These are phyloP conservation scores for Tricholoma furcatifolium DNA, from an alignment of 768 basidiomycete species.

Conservation along the genomic window DNA sequence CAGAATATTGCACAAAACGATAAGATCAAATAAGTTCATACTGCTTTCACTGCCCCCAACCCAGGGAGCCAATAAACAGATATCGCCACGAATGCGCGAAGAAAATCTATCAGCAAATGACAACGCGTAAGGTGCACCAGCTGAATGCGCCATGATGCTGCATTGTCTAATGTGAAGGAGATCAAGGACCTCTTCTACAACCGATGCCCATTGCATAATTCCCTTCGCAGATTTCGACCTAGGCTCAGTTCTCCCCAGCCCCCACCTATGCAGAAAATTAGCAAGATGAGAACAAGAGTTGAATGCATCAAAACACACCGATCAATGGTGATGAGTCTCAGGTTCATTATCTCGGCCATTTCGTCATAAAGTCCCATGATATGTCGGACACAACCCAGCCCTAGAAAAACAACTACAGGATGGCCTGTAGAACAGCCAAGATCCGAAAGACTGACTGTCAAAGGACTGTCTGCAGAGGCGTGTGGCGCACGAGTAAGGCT, in stretches of 20 bases:
- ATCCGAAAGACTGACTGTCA: conserved; percentile 91
- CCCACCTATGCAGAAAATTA: conserved; percentile 62
- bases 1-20: conserved; percentile 6
- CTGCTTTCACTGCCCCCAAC: conserved; percentile 88
- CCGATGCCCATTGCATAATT: conserved; percentile 86
- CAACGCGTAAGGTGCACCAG: conserved; percentile 92
- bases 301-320: conserved; percentile 45
- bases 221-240: conserved; percentile 69
- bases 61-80: conserved; percentile 95
- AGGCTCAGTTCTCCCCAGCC: conserved; percentile 83
- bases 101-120: conserved; percentile 79
- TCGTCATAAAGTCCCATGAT: conserved; percentile 96
- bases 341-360: conserved; percentile 83
- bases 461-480: conserved; percentile 68
- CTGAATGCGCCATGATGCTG: conserved; percentile 93
- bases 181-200: conserved; percentile 90
- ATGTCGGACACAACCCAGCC: conserved; percentile 91
- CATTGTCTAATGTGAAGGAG: conserved; percentile 73
- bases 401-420: conserved; percentile 90
- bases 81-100: conserved; percentile 74
- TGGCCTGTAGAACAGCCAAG: conserved; percentile 82
- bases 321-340: conserved; percentile 93
- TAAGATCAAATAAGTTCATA: conserved; percentile 37
- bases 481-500: conserved; percentile 80
- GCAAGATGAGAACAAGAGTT: conserved; percentile 5